Evolutionary conservation across 257 asterid species (phyloP), one percentile per base, ranked within the genome.

Genomic region (Nicotiana benthamiana): DNA sequence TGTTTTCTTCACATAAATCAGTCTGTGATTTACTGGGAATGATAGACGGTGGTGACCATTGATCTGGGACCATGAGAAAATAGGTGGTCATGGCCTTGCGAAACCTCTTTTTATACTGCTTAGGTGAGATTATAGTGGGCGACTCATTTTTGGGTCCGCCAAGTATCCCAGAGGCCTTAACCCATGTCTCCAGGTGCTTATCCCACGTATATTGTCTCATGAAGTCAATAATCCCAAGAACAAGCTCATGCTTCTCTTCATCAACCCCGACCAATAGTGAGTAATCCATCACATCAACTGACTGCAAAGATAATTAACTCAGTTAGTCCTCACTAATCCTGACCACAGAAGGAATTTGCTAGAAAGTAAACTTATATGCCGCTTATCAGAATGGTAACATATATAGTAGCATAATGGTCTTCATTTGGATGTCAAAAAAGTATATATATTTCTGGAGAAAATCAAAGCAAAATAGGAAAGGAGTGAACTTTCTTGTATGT

Each of bases 161-260:
- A 34, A 96, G 99, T 76, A 96, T 93, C 34, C 99, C 97, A 0
- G 97, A 86, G 34, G 98, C 91, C 88, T 96, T 94, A 20, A 94
- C 97, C 99, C 99, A 96, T 2, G 97, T 92, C 79, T 93, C 99
- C 6, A 94, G 91, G 87, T 96, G 98, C 87, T 96, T 96, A 89
- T 96, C 99, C 99, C 98, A 92, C 6, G 99, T 96, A 78, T 96
- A 92, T 79, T 96, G 98, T 84, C 98, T 92, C 98, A 94, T 93
- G 88, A 94, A 96, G 87, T 96, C 99, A 4, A 96, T 96, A 54
- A 94, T 93, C 67, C 99, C 99, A 65, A 96, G 93, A 64, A 94
- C 99, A 22, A 96, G 97, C 83, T 96, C 98, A 46, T 96, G 96
- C 80, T 87, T 91, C 85, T 93, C 97, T 81, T 94, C 92, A 79